Conservation (phyloP, 164 flowering plant species). For the Aristolochia californica region DNA sequence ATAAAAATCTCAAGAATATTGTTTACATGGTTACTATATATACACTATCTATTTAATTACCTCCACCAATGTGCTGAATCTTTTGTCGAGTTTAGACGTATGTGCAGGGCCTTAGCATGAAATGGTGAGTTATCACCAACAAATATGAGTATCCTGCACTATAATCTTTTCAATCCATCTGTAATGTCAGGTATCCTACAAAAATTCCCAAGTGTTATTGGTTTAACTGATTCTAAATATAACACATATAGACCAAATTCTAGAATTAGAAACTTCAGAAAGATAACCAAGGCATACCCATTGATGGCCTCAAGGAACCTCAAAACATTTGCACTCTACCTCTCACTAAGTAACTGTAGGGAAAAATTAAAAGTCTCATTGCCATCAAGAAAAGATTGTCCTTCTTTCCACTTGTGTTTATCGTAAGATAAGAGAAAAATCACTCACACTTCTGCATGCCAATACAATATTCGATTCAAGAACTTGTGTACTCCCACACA, state of each 20-base stretch:
- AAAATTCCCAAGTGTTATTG: background rate
- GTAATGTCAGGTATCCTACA: conserved; percentile 80
- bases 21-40: background rate
- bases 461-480: conserved; percentile 75
- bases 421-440: background rate
- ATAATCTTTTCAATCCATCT: conserved; percentile 62
- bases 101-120: conserved; percentile 72
- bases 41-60: conserved; percentile 18
- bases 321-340: conserved; percentile 61
- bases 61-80: conserved; percentile 90
- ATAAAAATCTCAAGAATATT: background rate
- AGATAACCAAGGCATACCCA: conserved; percentile 27
- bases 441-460: conserved; percentile 77
- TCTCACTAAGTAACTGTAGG: conserved; percentile 67
- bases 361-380: background rate
- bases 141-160: conserved; percentile 75
- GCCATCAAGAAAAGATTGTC: background rate
- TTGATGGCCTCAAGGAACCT: conserved; percentile 75
- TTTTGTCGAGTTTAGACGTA: conserved; percentile 62
- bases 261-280: background rate
- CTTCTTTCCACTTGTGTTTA: no score
- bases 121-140: conserved; percentile 83
- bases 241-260: background rate
- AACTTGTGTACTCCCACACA: conserved; percentile 48
- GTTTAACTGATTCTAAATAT: background rate